Conservation (phyloP, 108 stramenopile genomes). For the Nitzschia palea region DNA sequence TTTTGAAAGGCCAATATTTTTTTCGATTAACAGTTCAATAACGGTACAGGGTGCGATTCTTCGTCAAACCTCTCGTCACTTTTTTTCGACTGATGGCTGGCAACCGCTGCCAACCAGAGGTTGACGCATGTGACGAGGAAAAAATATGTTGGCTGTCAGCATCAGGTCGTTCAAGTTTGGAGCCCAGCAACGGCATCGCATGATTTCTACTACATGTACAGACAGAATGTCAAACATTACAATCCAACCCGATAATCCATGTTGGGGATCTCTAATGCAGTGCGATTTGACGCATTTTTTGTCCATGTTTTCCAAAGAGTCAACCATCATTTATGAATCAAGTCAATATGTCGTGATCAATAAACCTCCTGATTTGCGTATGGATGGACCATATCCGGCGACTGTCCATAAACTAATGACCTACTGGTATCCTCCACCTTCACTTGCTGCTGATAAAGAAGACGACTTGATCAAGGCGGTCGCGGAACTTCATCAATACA, state of each 20-base stretch:
- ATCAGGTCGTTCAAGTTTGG: too few species aligned
- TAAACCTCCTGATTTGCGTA: conserved; percentile 88
- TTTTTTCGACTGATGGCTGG: too few species aligned
- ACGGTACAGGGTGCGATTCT: too few species aligned
- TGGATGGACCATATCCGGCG: conserved; percentile 77
- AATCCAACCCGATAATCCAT: conserved; percentile 55
- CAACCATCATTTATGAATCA: conserved; percentile 54
- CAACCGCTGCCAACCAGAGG: too few species aligned
- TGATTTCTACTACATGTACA: too few species aligned
- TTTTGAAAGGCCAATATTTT: too few species aligned
- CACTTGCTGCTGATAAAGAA: conserved; percentile 22
- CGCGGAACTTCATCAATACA: conserved; percentile 35
- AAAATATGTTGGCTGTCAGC: too few species aligned
- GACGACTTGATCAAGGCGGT: conserved; percentile 34
- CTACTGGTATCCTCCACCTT: conserved; percentile 76
- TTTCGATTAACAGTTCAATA: too few species aligned
- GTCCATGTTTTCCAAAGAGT: conserved; percentile 24
- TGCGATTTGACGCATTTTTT: conserved; percentile 60
- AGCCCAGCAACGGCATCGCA: too few species aligned
- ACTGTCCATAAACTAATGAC: conserved; percentile 81
- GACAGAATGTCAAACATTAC: too few species aligned
- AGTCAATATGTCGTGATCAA: conserved; percentile 69
- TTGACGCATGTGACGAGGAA: too few species aligned
- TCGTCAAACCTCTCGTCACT: too few species aligned
- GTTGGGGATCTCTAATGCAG: conserved; percentile 63